These are phyloP conservation scores for Epichloe amarillans DNA, from an alignment of 2,329 filamentous ascomycete genomes.

Conservation along the genomic window DNA sequence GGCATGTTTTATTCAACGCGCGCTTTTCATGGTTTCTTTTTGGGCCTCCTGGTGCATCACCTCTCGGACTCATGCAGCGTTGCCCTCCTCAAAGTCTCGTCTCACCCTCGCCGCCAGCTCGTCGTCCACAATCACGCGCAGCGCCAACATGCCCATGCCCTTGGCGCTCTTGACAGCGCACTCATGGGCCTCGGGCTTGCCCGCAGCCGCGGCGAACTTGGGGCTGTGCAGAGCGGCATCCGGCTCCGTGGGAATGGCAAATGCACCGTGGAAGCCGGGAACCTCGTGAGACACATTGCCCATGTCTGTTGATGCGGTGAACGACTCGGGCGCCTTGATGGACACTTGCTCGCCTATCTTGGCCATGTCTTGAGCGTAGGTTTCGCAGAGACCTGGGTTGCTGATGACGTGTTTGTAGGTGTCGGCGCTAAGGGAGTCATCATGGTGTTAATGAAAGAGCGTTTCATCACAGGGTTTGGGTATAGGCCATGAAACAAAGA, in stretches of 20 bases:
- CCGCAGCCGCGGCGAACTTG: conserved; percentile 30
- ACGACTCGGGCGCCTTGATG: conserved; percentile 20
- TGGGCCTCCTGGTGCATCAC: background rate
- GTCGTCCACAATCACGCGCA: conserved; percentile 17
- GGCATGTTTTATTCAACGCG: too few species aligned
- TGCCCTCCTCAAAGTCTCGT: background rate
- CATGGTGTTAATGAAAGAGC: background rate
- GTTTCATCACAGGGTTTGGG: background rate
- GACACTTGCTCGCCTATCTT: conserved; percentile 23
- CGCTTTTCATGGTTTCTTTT: too few species aligned
- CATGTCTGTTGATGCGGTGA: conserved; percentile 34
- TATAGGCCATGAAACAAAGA: background rate
- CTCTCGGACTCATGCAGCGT: background rate
- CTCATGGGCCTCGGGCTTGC: conserved; percentile 23
- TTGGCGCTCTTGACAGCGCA: conserved; percentile 31
- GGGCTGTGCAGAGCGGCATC: conserved; percentile 26
- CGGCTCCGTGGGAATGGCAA: conserved; percentile 25
- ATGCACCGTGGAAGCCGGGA: conserved; percentile 34
- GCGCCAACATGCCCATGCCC: conserved; percentile 27
- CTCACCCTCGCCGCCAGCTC: background rate
- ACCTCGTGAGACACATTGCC: conserved; percentile 35
- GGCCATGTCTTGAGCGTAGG: conserved; percentile 31
- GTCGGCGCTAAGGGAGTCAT: conserved; percentile 12
- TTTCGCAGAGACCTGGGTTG: conserved; percentile 30
- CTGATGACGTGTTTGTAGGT: conserved; percentile 32